These are phyloP conservation scores for Coniophora puteana DNA, from an alignment of 1,284 basidiomycete genomes.

Conservation along the genomic window DNA sequence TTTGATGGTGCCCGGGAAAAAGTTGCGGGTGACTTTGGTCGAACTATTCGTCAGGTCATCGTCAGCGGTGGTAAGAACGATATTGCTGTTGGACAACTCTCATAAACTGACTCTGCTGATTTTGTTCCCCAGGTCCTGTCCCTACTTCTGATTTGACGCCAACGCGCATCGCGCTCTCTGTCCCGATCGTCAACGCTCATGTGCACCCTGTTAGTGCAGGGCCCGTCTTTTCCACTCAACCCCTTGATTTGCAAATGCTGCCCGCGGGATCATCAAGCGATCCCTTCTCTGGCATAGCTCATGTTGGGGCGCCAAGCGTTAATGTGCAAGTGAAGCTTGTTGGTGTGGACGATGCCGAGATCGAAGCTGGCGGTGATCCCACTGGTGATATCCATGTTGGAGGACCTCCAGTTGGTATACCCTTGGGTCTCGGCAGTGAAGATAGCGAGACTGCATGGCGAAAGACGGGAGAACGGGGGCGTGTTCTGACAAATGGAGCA, in stretches of 20 bases:
- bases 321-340: slow-evolving; percentile 72
- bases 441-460: slow-evolving; percentile 43
- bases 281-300: slow-evolving; percentile 36
- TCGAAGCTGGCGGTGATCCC: slow-evolving; percentile 62
- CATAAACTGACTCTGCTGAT: slow-evolving; percentile 13
- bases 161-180: slow-evolving; percentile 64
- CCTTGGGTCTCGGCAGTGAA: slow-evolving; percentile 38
- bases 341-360: slow-evolving; percentile 54
- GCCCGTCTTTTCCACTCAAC: slow-evolving; percentile 70
- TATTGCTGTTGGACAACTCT: slow-evolving; percentile 3
- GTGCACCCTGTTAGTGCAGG: slow-evolving; percentile 60
- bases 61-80: slow-evolving; percentile 56
- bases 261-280: slow-evolving; percentile 27
- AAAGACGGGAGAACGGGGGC: slow-evolving; percentile 39
- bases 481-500: slow-evolving; percentile 59
- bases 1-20: slow-evolving; percentile 61
- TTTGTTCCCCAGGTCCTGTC: slow-evolving; percentile 33
- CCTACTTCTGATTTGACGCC: slow-evolving; percentile 45
- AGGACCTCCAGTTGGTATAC: slow-evolving; percentile 54
- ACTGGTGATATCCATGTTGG: slow-evolving; percentile 43
- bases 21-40: slow-evolving; percentile 54
- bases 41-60: slow-evolving; percentile 57
- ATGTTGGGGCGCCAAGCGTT: slow-evolving; percentile 68
- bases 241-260: slow-evolving; percentile 73
- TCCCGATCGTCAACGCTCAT: slow-evolving; percentile 63